Evolutionary conservation across 1,139 yeast genomes (phyloP).

Genomic region (Scheffersomyces illinoinensis): DNA sequence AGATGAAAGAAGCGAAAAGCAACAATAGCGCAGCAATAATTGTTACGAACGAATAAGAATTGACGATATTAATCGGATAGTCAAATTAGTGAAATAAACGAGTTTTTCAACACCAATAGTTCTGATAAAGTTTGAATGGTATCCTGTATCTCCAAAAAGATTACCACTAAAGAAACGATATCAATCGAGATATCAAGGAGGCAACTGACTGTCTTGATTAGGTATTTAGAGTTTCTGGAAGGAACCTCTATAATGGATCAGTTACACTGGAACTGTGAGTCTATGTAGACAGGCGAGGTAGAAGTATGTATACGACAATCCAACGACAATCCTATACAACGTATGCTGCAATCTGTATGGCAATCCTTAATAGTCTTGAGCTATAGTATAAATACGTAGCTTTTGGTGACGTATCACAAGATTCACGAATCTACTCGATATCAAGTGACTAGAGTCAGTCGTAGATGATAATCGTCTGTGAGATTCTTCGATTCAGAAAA

Average conservation of each 20-base stretch:
- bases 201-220: not conserved
- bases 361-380: not conserved
- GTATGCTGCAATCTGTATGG: not conserved
- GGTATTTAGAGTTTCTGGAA: not conserved
- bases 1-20: not conserved
- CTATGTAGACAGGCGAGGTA: not conserved
- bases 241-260: not conserved
- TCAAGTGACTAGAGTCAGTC: not conserved
- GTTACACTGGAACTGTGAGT: not conserved
- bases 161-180: not conserved
- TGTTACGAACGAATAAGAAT: not conserved
- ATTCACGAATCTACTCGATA: not conserved
- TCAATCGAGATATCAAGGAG: not conserved
- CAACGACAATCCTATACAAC: not conserved
- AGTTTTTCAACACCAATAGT: not conserved
- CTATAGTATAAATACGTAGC: not conserved
- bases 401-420: not conserved
- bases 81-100: not conserved
- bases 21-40: not conserved
- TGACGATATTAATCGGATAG: not conserved
- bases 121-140: not conserved
- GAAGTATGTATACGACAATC: not conserved
- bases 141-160: not conserved
- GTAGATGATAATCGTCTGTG: not conserved
- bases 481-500: not conserved